Base-by-base conservation (phyloP, 2,329 filamentous ascomycete genomes). In the Sordariomycetes sp. region DNA sequence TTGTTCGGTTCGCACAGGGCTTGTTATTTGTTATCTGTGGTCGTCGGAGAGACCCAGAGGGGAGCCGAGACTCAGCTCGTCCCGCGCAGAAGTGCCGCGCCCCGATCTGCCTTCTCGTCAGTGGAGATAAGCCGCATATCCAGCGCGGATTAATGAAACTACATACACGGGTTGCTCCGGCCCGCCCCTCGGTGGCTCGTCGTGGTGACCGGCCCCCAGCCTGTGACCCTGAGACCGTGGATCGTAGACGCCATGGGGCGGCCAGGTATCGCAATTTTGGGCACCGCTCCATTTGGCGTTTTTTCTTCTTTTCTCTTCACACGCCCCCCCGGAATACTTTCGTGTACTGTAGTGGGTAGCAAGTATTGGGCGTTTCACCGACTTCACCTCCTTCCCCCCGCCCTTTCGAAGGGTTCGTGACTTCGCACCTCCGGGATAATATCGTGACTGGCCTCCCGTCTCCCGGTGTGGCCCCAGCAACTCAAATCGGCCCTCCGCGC, bases 341-440 rank as follows among this genome's bases (percentile, higher is more conserved):
- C n/a, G n/a, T n/a, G n/a, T n/a, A n/a, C n/a, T n/a, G 16, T 18
- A 24, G 46, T 12, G 18, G 11, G 46, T 8, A 24, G 22, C 20
- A 10, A 3, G 46, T n/a, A 24, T 14, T 50, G 46, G 46, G 3
- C 22, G 46, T 50, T 50, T 50, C 46, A 50, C n/a, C 46, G n/a
- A 24, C 8, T 24, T 20, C 37, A 16, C 18, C 37, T n/a, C 6
- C 20, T 24, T 48, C 16, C 43, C 12, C 10, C 16, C 8, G n/a
- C 20, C 10, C 22, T 12, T 50, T 24, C 6, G 46, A 24, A 22
- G 46, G 11, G 11, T n/a, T 50, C 22, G 46, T 24, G 46, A 50
- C n/a, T 46, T n/a, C 16, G 2, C 12, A n/a, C 12, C 56, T 53
- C 56, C 56, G 56, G 56, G 50, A 58, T 58, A 58, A 58, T 58